phyloP scores from a whole-genome alignment of 2,329 filamentous ascomycete genomes.

The Calycina herbarum region DNA sequence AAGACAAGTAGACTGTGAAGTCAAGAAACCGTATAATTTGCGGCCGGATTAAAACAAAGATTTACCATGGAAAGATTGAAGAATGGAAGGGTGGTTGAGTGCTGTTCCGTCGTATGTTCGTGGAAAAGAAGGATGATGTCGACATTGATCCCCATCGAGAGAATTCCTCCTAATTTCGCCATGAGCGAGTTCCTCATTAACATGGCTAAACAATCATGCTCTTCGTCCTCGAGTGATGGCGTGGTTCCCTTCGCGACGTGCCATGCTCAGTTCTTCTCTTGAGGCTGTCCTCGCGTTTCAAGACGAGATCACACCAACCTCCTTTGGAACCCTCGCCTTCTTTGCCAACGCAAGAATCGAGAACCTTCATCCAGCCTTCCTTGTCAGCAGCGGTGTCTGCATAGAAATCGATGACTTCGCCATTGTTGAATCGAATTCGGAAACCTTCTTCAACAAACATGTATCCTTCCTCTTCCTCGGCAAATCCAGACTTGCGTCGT shows the following conservation, averaged over 20 bases:
- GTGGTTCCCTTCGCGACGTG: conserved; percentile 23
- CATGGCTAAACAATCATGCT: conserved; percentile 31
- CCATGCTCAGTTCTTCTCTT: conserved; percentile 28
- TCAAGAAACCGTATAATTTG: conserved; percentile 7
- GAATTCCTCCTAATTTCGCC: conserved; percentile 4
- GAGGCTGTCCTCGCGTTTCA: conserved; percentile 56
- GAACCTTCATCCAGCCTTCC: conserved; percentile 89
- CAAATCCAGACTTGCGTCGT: conserved; percentile 90
- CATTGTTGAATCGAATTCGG: conserved; percentile 97
- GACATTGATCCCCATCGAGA: conserved; percentile 7
- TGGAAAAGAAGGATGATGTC: conserved; percentile 3
- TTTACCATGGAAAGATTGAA: conserved; percentile 12
- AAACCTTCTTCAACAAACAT: conserved; percentile 99
- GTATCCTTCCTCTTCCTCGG: conserved; percentile 97
- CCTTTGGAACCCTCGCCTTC: conserved; percentile 50
- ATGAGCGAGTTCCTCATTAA: conserved; percentile 6
- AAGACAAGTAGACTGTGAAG: conserved; percentile 13
- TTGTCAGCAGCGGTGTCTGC: conserved; percentile 86
- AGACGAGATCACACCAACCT: conserved; percentile 68
- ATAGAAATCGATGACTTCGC: conserved; percentile 85
- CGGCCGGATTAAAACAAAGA: conserved; percentile 13
- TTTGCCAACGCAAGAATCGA: conserved; percentile 66
- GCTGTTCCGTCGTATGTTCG: conserved; percentile 7
- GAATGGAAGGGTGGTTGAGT: conserved; percentile 6
- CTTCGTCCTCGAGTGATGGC: conserved; percentile 36